phyloP scores from a whole-genome alignment of 106 monocot species.

The Alisma plantagoaquatica region DNA sequence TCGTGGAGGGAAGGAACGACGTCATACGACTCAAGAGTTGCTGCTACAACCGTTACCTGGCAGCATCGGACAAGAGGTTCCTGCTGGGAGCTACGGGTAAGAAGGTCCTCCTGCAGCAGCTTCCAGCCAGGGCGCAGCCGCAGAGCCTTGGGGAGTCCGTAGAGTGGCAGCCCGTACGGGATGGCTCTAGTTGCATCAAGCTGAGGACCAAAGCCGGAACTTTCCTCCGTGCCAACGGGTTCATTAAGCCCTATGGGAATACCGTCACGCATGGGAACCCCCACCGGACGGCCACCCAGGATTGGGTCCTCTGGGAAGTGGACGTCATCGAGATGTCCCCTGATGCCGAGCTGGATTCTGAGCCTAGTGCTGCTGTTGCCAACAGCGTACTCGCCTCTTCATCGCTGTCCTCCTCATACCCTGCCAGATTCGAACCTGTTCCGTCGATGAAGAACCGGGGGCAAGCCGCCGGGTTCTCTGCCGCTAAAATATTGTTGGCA shows the following conservation, averaged over 20 bases:
- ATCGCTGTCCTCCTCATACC: no score
- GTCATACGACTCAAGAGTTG: neutral
- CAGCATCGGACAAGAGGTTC: neutral
- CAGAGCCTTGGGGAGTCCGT: no score
- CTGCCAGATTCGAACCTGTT: no score
- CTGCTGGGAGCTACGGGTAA: neutral
- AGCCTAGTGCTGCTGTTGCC: no score
- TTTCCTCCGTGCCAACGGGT: neutral
- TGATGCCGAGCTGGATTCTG: neutral
- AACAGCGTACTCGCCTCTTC: no score
- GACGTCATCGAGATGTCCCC: neutral
- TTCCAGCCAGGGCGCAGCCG: neutral
- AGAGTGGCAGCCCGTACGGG: neutral
- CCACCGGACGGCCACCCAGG: neutral
- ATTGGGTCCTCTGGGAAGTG: neutral
- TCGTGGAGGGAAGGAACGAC: neutral
- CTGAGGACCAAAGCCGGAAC: neutral
- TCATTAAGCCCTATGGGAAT: neutral
- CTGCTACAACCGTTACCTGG: neutral
- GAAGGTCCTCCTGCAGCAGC: neutral
- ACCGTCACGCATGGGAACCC: neutral
- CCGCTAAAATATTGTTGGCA: no score
- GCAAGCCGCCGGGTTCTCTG: no score
- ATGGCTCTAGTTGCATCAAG: neutral
- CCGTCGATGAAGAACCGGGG: no score